Evolutionary conservation across 2,329 filamentous ascomycete genomes (phyloP), one percentile per base, ranked within the genome.

Genomic region (Diplodia seriata): DNA sequence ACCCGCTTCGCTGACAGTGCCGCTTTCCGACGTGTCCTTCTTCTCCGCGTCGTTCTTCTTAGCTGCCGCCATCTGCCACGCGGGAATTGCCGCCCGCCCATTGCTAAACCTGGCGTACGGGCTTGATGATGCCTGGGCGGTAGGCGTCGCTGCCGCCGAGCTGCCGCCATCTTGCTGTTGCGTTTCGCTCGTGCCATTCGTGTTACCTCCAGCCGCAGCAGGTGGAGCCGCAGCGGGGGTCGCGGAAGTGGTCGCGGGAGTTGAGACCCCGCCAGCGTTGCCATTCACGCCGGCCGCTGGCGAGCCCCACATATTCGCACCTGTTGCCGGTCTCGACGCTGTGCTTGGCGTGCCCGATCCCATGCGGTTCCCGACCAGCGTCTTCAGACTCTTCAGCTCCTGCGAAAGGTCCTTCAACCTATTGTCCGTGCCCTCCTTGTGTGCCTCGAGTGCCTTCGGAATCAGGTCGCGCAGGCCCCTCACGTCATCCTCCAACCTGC

Each of bases 361-460:
- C 74, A 90, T 84, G 53, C 88, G 81, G 77, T 89, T 90, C 40
- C 84, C 84, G 62, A 99, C 88, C 65, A 99, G 84, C 2, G 92
- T 91, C 85, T 97, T 98, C 74, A 99, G 83, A 77, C 94, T 97
- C 83, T 91, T 93, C 74, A 99, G 85, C 80, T 99, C 95, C 7
- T 85, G 87, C 72, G 92, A 91, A 72, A 99, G 87, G 74, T 98
- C 95, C 78, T 89, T 91, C 68, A 99, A 82, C 59, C 93, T 86
- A 71, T 84, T 86, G 76, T 98, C 94, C 31, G 91, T 92, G 66
- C 88, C 85, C 70, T 94, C 91, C 80, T 94, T 94, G 76, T 97
- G 93, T 65, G 90, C 91, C 71, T 95, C 89, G 74, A 99, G 86
- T 2, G 94, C 94, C 78, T 91, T 92, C 8, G 96, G 95, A 66